Evolutionary conservation across 805 yeast species (phyloP).

Genomic region (Candida endomychidarum): DNA sequence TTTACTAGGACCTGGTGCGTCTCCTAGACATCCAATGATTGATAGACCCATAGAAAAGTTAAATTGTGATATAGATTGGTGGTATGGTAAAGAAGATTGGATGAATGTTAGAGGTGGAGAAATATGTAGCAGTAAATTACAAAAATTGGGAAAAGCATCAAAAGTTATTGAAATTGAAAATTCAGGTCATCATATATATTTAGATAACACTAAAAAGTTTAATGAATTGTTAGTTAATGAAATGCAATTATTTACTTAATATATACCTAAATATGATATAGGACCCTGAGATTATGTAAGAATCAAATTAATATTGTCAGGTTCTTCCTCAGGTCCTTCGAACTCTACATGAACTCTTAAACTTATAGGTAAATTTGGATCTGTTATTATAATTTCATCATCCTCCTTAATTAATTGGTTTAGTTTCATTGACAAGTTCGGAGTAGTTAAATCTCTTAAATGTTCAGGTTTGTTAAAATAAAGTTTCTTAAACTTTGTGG

Average conservation of each 20-base stretch:
- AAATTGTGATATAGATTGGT: constrained; percentile 70
- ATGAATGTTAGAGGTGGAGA: constrained; percentile 55
- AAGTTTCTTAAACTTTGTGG: constrained; percentile 38
- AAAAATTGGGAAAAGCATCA: constrained; percentile 18
- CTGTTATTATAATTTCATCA: constrained; percentile 56
- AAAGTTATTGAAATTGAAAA: constrained; percentile 45
- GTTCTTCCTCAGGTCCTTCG: constrained; percentile 25
- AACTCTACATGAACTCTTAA: constrained; percentile 25
- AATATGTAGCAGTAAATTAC: constrained; percentile 35
- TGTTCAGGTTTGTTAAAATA: constrained; percentile 49
- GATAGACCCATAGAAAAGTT: constrained; percentile 50
- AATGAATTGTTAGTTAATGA: constrained; percentile 51
- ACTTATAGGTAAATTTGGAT: constrained; percentile 50
- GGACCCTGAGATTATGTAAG: no score
- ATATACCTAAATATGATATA: background rate
- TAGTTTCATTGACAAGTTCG: constrained; percentile 39
- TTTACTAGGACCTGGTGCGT: constrained; percentile 86
- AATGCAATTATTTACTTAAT: constrained; percentile 36
- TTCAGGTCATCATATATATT: constrained; percentile 78
- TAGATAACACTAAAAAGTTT: constrained; percentile 61
- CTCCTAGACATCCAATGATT: constrained; percentile 72
- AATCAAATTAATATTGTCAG: constrained; percentile 17
- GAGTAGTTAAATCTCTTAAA: constrained; percentile 45
- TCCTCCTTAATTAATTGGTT: constrained; percentile 37
- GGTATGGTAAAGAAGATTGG: constrained; percentile 78